Evolutionary conservation across 129 eudicot species (phyloP), one percentile per base, ranked within the genome.

Genomic region (Erigeron canadensis): DNA sequence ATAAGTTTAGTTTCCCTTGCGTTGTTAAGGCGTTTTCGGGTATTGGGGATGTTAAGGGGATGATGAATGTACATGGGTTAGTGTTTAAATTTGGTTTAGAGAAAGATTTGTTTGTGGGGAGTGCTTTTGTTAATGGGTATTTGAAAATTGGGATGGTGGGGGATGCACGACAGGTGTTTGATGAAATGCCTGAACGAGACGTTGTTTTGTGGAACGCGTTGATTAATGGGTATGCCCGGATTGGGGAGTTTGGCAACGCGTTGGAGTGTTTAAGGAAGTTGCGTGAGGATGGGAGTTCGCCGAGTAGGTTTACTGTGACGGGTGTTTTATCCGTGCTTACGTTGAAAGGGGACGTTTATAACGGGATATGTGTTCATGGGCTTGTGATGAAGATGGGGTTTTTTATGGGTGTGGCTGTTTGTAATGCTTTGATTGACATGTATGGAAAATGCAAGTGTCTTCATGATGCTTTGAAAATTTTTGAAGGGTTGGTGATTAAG

Each of bases 191-290:
- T 65, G 80, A 65, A 13, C 78, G 79, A 46, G 89, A 89, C 78
- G 84, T 84, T 79, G 95, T 89, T 40, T 73, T 92, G 48, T 88
- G 96, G 94, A 92, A 92, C 58, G 86, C 96, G 0, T 82, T 86
- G 96, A 86, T 91, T 47, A 88, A 73, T 61, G 95, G 98, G 57
- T 86, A 68, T 53, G 79, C 86, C 6, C 86, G 79, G 57, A 86
- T 77, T 77, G 86, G 96, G 71, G 83, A 89, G 48, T 75, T 83
- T 9, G 41, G 22, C 16, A 77, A 74, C 63, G 89, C 86, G 13
- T 72, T 79, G 72, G 77, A 61, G 67, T 74, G 86, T 44, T 83
- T 88, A 34, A 48, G 58, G 85, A 77, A 77, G 77, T 77, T 91
- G 81, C 61, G 45, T 23, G 75, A 73, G 19, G 65, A 77, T 41